These are phyloP conservation scores for Salvia rosmarinus DNA, from an alignment of 257 asterid species.

Conservation along the genomic window DNA sequence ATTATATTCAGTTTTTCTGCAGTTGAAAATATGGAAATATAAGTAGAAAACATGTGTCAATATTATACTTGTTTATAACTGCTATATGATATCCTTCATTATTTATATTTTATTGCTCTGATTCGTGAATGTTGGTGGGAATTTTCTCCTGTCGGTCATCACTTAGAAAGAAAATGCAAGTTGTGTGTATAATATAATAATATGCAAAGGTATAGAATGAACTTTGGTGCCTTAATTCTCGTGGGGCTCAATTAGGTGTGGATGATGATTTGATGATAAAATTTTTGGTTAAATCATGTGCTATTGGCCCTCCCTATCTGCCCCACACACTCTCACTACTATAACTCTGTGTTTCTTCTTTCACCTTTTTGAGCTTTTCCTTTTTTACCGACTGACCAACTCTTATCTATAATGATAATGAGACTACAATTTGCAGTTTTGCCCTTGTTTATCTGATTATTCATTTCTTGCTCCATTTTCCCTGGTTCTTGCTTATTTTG, in stretches of 20 bases:
- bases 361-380: background rate
- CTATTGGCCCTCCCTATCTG: slow-evolving; percentile 37
- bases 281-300: slow-evolving; percentile 60
- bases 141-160: no score
- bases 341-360: slow-evolving; percentile 17
- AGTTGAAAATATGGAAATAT: no score
- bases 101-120: slow-evolving; percentile 14
- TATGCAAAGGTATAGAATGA: no score
- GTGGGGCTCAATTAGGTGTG: no score
- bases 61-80: background rate
- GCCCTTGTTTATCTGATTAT: slow-evolving; percentile 31
- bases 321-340: slow-evolving; percentile 35
- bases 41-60: slow-evolving; percentile 8
- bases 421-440: slow-evolving; percentile 18
- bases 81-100: background rate
- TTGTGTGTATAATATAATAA: no score
- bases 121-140: no score
- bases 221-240: no score
- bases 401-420: no score
- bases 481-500: slow-evolving; percentile 37
- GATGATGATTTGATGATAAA: no score
- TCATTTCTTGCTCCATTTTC: background rate
- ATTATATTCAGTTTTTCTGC: background rate
- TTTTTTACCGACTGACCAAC: slow-evolving; percentile 23
- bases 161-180: no score